Base-by-base conservation (phyloP, 768 basidiomycete genomes). In the Lactarius psammicola region DNA sequence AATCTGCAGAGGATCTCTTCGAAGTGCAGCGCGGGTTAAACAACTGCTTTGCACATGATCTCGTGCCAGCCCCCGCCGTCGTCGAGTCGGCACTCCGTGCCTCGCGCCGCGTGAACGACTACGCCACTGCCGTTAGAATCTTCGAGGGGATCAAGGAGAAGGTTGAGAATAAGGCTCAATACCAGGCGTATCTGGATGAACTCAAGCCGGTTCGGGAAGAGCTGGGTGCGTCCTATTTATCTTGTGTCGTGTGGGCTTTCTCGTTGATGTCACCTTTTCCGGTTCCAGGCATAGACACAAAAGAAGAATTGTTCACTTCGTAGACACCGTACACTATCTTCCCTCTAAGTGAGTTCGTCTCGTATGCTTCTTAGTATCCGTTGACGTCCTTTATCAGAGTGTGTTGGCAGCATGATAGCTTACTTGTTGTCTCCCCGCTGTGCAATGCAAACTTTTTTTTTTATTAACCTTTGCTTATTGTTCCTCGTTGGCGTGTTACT, bases 21-120 rank as follows among this genome's bases (percentile, higher is more conserved):
- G 97, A 99, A 82, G 90, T 99, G 69, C 96, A 99, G 80, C 92
- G 97, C 59, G 97, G 97, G 44, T 82, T 99, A 73, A 98, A 99
- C 84, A 99, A 99, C 84, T 98, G 95, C 81, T 99, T 99, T 76
- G 93, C 97, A 2, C 96, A 98, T 77, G 97, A 99, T 78, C 86
- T 97, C 69, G 95, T 97, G 17, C 94, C 94, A 5, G 85, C 92
- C 1, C 85, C 92, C 31, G 76, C 81, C 62, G 92, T 96, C 72
- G 79, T 95, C 62, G 93, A 95, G 79, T 90, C 92, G 68, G 94
- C 94, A 31, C 80, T 95, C 68, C 86, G 87, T 61, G 94, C 95
- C 63, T 86, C 92, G 26, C 83, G 97, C 70, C 86, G 95, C 70
- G 94, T 97, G 67, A 89, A 99, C 79, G 95, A 98, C 84, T 98